These are phyloP conservation scores for Chenopodium album DNA, from an alignment of 148 eudicot genomes.

Conservation along the genomic window DNA sequence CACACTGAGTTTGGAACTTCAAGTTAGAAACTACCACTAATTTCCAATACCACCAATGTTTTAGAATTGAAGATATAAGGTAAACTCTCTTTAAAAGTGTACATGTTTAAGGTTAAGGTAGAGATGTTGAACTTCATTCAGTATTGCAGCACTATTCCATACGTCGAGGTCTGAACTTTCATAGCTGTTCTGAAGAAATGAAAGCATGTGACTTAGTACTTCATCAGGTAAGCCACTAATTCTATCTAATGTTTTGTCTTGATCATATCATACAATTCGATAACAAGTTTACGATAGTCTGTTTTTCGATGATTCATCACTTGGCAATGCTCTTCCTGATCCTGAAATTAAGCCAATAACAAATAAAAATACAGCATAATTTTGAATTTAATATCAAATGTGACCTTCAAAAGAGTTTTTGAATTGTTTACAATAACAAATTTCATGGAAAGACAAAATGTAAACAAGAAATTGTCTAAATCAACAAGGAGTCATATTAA, in stretches of 20 bases:
- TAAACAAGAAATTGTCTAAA: too few species aligned
- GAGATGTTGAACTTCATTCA: not conserved
- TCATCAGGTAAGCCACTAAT: constrained; percentile 3
- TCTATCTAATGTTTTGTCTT: not conserved
- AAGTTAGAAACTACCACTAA: not conserved
- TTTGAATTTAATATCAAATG: too few species aligned
- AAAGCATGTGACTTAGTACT: not conserved
- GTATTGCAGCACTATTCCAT: not conserved
- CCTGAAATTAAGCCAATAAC: not conserved
- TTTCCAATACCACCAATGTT: not conserved
- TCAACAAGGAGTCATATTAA: too few species aligned
- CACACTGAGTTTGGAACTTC: too few species aligned
- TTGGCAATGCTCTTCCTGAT: not conserved
- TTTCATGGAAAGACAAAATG: too few species aligned
- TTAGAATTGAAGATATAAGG: not conserved
- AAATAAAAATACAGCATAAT: too few species aligned
- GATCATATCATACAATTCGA: not conserved
- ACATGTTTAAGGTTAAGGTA: not conserved
- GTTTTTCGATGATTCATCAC: not conserved
- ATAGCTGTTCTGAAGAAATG: not conserved
- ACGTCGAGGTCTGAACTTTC: not conserved
- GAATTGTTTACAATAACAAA: too few species aligned
- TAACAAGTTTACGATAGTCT: not conserved
- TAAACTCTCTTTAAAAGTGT: not conserved
- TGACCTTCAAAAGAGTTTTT: too few species aligned